A percentile compares a stretch with the other conserved stretches of the same genome.
These are phyloP conservation scores for Phytophthora cactorum DNA, from an alignment of 352 stramenopile species.

Conservation along the genomic window DNA sequence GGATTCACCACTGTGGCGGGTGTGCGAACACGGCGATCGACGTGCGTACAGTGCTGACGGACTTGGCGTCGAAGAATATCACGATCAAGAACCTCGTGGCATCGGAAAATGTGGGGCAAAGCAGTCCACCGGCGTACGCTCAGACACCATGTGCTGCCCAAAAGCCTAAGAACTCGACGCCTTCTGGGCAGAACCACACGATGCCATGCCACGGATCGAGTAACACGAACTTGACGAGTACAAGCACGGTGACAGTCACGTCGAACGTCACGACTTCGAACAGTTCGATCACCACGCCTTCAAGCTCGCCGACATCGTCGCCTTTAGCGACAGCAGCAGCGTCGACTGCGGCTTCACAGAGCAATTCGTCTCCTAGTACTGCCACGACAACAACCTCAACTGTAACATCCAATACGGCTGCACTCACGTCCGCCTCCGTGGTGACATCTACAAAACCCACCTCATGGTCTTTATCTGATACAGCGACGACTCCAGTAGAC, in stretches of 20 bases:
- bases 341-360: background rate
- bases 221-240: background rate
- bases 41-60: constrained; percentile 42
- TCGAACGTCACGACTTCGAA: constrained; percentile 8
- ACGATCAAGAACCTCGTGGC: constrained; percentile 45
- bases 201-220: constrained; percentile 4
- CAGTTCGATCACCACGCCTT: constrained; percentile 1
- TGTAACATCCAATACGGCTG: constrained; percentile 5
- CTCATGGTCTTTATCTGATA: background rate
- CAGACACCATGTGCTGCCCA: constrained; percentile 28
- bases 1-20: constrained; percentile 61
- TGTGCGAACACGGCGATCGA: constrained; percentile 56
- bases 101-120: constrained; percentile 14
- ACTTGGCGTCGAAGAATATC: constrained; percentile 44
- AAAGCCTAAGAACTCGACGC: constrained; percentile 4
- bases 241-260: background rate
- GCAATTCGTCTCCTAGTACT: background rate
- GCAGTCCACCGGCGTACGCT: constrained; percentile 18
- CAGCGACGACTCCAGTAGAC: background rate
- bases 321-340: background rate
- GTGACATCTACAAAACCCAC: constrained; percentile 15
- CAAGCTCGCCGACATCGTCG: background rate
- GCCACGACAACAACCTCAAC: constrained; percentile 9
- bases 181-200: constrained; percentile 10
- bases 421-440: constrained; percentile 19